phyloP scores from a whole-genome alignment of 2,329 filamentous ascomycete genomes.

The Dactylellina leptospora region DNA sequence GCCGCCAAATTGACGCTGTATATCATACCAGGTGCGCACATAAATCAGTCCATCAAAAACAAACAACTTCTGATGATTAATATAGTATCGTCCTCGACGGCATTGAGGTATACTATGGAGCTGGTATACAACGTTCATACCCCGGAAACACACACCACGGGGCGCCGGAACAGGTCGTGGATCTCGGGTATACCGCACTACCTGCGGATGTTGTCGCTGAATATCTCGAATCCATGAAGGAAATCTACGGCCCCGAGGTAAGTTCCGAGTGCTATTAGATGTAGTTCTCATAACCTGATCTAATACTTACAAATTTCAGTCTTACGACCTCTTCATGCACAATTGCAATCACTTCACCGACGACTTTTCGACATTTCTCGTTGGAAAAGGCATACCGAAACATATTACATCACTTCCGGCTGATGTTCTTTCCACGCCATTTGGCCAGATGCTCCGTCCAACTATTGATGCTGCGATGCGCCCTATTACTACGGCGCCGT shows the following conservation, averaged over 20 bases:
- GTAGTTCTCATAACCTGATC: neutral
- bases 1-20: slow-evolving; percentile 83
- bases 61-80: too few relatives aligned
- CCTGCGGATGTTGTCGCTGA: slow-evolving; percentile 84
- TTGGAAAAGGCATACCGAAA: slow-evolving; percentile 86
- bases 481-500: slow-evolving; percentile 63
- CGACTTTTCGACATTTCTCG: slow-evolving; percentile 85
- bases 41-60: too few relatives aligned
- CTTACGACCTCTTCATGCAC: slow-evolving; percentile 84
- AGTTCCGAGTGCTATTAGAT: neutral
- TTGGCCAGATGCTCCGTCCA: slow-evolving; percentile 86
- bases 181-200: slow-evolving; percentile 78
- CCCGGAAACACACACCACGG: slow-evolving; percentile 89
- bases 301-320: slow-evolving; percentile 62
- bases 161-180: slow-evolving; percentile 77
- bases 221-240: slow-evolving; percentile 82
- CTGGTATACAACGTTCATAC: slow-evolving; percentile 80
- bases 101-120: slow-evolving; percentile 78
- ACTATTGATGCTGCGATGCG: slow-evolving; percentile 74
- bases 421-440: slow-evolving; percentile 82
- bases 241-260: slow-evolving; percentile 82
- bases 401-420: slow-evolving; percentile 87
- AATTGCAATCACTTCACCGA: slow-evolving; percentile 99
- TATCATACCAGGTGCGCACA: slow-evolving; percentile 78
- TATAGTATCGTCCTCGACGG: slow-evolving; percentile 77